phyloP scores from a whole-genome alignment of 208 protist genomes.

The Wallacemonas sp. region DNA sequence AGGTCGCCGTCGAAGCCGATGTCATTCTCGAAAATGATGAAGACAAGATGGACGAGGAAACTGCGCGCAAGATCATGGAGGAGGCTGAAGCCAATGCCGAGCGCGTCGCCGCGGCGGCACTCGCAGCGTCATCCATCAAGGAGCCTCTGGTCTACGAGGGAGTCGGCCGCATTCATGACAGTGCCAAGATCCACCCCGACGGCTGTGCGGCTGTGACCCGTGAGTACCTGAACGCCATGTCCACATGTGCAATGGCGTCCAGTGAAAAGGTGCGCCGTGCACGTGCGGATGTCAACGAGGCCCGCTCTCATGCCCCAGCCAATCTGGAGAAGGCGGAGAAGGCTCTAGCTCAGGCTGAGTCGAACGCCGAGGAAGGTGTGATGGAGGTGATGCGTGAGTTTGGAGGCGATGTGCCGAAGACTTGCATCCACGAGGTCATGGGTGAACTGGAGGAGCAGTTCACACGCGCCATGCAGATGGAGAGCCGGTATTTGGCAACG shows the following conservation, averaged over 20 bases:
- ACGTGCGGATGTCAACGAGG: conserved; percentile 52
- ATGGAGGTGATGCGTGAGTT: conserved; percentile 19
- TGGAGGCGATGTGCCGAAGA: conserved; percentile 40
- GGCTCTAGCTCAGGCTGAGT: conserved; percentile 12
- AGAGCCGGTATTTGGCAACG: conserved; percentile 21
- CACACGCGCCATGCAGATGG: neutral
- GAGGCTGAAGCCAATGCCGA: conserved; percentile 5
- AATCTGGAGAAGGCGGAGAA: conserved; percentile 22
- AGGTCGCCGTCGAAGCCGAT: no score
- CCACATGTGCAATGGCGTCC: conserved; percentile 1
- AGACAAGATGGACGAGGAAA: conserved; percentile 2
- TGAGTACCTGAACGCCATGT: conserved; percentile 43
- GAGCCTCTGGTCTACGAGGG: conserved; percentile 22
- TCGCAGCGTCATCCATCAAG: neutral
- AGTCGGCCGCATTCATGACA: conserved; percentile 18
- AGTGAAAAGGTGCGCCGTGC: conserved; percentile 24
- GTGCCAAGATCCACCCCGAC: conserved; percentile 24
- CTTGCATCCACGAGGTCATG: conserved; percentile 38
- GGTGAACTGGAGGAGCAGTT: conserved; percentile 16
- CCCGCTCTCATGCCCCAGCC: conserved; percentile 24
- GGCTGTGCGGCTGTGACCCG: conserved; percentile 28
- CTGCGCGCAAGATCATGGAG: conserved; percentile 4
- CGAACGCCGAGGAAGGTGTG: conserved; percentile 25
- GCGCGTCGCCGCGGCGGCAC: neutral
- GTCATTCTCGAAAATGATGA: conserved; percentile 5